phyloP scores from a whole-genome alignment of 2,329 filamentous ascomycete genomes.

The Thermothelomyces thermophilus region DNA sequence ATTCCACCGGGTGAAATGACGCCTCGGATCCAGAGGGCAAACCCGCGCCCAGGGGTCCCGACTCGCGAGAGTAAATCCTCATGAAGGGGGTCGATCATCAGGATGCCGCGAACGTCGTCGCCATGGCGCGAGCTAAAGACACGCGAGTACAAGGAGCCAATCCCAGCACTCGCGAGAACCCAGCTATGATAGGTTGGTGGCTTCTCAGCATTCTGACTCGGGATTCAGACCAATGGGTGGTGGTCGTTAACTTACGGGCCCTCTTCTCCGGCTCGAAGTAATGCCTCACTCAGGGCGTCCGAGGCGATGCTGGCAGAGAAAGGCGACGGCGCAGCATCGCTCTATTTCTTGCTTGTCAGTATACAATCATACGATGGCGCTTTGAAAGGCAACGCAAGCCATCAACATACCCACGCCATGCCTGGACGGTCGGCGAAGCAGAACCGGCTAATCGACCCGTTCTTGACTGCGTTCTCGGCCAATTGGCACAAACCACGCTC shows the following conservation, averaged over 20 bases:
- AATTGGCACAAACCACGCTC: slow-evolving; percentile 76
- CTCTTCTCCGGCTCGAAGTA: slow-evolving; percentile 70
- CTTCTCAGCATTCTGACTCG: background rate
- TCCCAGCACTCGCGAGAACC: slow-evolving; percentile 78
- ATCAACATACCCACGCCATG: slow-evolving; percentile 57
- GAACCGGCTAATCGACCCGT: slow-evolving; percentile 79
- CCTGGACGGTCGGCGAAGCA: slow-evolving; percentile 95
- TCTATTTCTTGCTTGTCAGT: slow-evolving; percentile 30
- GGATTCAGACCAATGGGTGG: too few species aligned
- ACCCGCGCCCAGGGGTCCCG: slow-evolving; percentile 63
- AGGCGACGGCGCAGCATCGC: slow-evolving; percentile 87
- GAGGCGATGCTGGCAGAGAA: slow-evolving; percentile 90
- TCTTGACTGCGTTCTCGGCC: slow-evolving; percentile 66
- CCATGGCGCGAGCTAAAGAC: slow-evolving; percentile 85
- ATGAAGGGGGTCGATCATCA: slow-evolving; percentile 83
- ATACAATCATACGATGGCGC: background rate
- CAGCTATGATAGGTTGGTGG: slow-evolving; percentile 38
- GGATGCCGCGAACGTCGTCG: slow-evolving; percentile 64
- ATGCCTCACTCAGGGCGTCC: slow-evolving; percentile 79
- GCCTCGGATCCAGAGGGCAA: slow-evolving; percentile 79
- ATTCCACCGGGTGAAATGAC: slow-evolving; percentile 82
- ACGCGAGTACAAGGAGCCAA: slow-evolving; percentile 82
- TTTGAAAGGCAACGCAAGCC: too few species aligned
- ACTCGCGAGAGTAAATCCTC: slow-evolving; percentile 73
- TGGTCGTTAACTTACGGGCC: slow-evolving; percentile 50